Base-by-base conservation (phyloP, 2,329 filamentous ascomycete genomes). In the Trichoderma aggressivum region DNA sequence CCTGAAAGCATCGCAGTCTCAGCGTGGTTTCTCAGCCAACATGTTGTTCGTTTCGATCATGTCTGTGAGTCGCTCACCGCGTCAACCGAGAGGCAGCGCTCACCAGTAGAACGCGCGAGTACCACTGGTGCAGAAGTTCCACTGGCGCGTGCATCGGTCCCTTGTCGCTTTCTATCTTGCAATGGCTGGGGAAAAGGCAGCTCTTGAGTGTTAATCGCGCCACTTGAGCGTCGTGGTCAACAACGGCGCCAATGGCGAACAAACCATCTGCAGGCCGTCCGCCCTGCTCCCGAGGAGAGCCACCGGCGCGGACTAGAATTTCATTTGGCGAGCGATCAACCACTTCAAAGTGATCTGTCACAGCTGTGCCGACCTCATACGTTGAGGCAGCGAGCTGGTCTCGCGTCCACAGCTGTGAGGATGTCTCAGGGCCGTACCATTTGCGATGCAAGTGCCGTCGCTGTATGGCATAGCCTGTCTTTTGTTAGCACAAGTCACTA, bases 291-390 rank as follows among this genome's bases (percentile, higher is more conserved):
- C 88, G 83, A 0, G 91, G 91, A 2, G 87, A 88, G 73, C 90
- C 91, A 18, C 91, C 91, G 74, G 88, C 91, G 26, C 91, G 87
- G 26, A 92, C 84, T 1, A 89, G 84, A 72, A 92, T 90, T 12
- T 85, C 82, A 7, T 84, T 84, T 0, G 86, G 82, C 0, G 87
- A 89, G 80, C 90, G 90, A 67, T 89, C 87, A 1, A 93, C 82
- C 0, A 93, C 90, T 78, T 92, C 89, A 76, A 93, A 93, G 79
- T 93, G 91, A 77, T 93, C 90, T 3, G 88, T 91, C 71, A 93
- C 86, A 53, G 84, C 77, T 1, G 90, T 91, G 39, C 90, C 90
- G 50, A 86, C 83, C 24, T 89, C 86, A 77, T 92, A 93, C 11
- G 75, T 83, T 71, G 84, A 88, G n/a, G 80, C 75, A 7, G 83